Conservation (phyloP, 805 yeast genomes). For the Yarrowia yakushimensis region DNA sequence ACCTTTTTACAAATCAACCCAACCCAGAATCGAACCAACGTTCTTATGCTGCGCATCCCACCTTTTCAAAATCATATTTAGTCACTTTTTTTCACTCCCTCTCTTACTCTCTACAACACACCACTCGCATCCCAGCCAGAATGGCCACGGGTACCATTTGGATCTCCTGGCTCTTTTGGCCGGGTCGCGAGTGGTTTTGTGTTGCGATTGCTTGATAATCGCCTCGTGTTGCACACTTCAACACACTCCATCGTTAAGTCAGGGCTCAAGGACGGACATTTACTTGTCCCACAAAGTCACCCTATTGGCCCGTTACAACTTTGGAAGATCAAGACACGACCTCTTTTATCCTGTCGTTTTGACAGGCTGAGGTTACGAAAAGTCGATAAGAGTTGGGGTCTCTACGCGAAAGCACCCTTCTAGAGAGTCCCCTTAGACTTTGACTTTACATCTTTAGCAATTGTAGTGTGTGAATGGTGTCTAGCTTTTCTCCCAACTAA, state of each 20-base stretch:
- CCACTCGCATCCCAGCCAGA: neutral
- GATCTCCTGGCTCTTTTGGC: neutral
- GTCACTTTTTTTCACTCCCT: neutral
- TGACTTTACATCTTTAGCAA: slow-evolving; percentile 20
- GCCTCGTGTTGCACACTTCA: no score
- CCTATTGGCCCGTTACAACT: slow-evolving; percentile 25
- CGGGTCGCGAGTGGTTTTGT: neutral
- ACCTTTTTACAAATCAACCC: no score
- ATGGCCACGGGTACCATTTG: neutral
- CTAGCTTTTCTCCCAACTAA: no score
- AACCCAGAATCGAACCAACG: neutral
- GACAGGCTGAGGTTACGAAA: slow-evolving; percentile 24
- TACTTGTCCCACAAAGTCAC: neutral
- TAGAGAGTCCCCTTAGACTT: slow-evolving; percentile 13
- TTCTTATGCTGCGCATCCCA: neutral
- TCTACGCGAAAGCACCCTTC: slow-evolving; percentile 4
- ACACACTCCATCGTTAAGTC: slow-evolving; percentile 24
- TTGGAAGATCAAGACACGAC: slow-evolving; percentile 23
- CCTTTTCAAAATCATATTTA: neutral
- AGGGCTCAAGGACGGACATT: slow-evolving; percentile 21
- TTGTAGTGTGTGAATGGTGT: no score
- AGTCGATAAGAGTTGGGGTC: slow-evolving; percentile 22
- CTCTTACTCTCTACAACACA: neutral
- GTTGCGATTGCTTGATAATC: neutral
- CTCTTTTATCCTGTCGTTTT: slow-evolving; percentile 23